Evolutionary conservation across 73 alveolate species (phyloP).

Genomic region (Paramecium biaurelia): DNA sequence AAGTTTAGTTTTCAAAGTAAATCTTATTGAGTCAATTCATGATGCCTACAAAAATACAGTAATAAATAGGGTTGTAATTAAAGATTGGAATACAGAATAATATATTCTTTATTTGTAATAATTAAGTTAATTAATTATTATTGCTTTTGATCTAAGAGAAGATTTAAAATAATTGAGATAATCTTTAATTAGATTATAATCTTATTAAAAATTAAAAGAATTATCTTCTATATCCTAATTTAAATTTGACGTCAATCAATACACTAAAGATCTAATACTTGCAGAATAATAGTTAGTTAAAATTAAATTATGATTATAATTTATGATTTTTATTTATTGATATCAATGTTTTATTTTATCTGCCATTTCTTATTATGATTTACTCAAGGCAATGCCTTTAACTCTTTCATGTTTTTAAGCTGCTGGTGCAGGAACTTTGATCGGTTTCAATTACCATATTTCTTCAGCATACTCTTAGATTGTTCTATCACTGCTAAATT

Average conservation of each 20-base stretch:
- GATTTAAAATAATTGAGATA: not conserved
- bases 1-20: not conserved
- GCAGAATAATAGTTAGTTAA: not conserved
- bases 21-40: not conserved
- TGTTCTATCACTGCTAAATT: constrained; percentile 74
- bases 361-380: constrained; percentile 13
- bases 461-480: constrained; percentile 72
- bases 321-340: not conserved
- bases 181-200: not conserved
- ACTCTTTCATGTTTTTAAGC: constrained; percentile 56
- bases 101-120: not conserved
- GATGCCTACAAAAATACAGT: not conserved
- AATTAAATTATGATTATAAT: not conserved
- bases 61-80: not conserved
- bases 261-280: not conserved
- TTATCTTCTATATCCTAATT: not conserved
- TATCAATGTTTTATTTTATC: not conserved
- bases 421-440: constrained; percentile 62
- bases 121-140: not conserved
- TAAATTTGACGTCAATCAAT: not conserved
- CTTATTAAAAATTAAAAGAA: constrained; percentile 2
- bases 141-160: constrained; percentile 6
- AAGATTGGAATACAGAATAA: constrained; percentile 35
- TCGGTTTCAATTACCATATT: constrained; percentile 65
- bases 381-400: constrained; percentile 24